A percentile compares a stretch with the other conserved stretches of the same genome.
phyloP scores from a whole-genome alignment of 352 stramenopile species.

The Globisporangium yorkense region DNA sequence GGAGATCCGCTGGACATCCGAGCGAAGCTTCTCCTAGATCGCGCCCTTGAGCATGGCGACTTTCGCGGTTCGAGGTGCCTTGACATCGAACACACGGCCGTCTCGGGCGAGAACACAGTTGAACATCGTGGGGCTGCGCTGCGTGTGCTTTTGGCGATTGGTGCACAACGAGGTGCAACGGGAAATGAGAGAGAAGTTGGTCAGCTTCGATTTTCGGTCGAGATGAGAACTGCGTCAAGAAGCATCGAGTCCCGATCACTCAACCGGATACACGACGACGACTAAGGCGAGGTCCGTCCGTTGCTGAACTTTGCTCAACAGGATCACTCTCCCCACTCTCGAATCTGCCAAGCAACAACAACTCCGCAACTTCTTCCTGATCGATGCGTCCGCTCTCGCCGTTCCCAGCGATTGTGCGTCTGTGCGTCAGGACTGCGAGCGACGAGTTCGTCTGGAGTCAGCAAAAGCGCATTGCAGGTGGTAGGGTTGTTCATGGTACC shows the following conservation, averaged over 20 bases:
- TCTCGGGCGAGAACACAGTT: neutral
- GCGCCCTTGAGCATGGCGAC: neutral
- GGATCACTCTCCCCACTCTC: neutral
- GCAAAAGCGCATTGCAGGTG: too few relatives aligned
- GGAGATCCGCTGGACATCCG: neutral
- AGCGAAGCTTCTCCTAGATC: constrained; percentile 2
- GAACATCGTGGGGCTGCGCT: neutral
- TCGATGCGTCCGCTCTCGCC: neutral
- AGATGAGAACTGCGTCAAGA: neutral
- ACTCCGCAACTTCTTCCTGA: neutral
- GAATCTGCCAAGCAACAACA: neutral
- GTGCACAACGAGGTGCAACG: neutral
- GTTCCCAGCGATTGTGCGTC: neutral
- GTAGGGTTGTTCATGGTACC: neutral
- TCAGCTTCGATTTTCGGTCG: too few relatives aligned
- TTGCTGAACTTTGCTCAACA: neutral
- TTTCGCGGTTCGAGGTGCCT: neutral
- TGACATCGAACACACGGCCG: neutral
- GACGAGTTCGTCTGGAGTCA: neutral
- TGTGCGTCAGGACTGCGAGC: neutral
- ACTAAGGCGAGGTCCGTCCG: neutral
- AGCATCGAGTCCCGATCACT: neutral
- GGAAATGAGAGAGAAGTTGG: neutral
- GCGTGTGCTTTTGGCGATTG: neutral
- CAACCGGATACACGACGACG: neutral